phyloP scores from a whole-genome alignment of 805 yeast genomes.

The Ogataea paradorogensis region DNA sequence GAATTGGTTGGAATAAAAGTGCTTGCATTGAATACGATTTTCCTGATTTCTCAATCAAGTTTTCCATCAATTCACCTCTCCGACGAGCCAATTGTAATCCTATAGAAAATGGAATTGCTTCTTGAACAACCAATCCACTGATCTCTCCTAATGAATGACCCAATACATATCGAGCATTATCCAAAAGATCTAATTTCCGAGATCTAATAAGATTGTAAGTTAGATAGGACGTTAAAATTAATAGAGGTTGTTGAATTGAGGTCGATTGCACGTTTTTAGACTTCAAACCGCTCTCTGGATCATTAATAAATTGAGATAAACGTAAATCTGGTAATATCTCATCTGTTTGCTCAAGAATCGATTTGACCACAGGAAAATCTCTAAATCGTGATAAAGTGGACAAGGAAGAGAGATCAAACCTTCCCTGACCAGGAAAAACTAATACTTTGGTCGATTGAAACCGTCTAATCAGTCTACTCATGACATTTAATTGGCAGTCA shows the following conservation, averaged over 20 bases:
- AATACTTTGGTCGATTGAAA: conserved; percentile 10
- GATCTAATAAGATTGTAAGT: conserved; percentile 18
- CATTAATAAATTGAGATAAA: conserved; percentile 18
- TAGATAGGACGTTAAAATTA: conserved; percentile 28
- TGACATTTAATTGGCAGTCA: background rate
- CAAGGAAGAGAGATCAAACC: conserved; percentile 18
- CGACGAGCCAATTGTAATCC: conserved; percentile 26
- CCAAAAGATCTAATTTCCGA: conserved; percentile 23
- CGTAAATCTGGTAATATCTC: conserved; percentile 20
- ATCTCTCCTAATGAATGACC: conserved; percentile 40
- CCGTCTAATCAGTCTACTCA: conserved; percentile 3
- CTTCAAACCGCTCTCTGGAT: conserved; percentile 10
- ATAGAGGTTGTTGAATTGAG: conserved; percentile 33
- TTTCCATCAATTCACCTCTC: conserved; percentile 35
- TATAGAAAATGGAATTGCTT: conserved; percentile 22
- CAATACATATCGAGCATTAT: conserved; percentile 23
- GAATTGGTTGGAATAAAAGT: conserved; percentile 27
- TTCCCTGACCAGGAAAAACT: conserved; percentile 35
- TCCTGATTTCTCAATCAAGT: conserved; percentile 17
- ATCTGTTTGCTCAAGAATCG: conserved; percentile 20
- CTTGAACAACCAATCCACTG: conserved; percentile 29
- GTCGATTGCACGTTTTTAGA: conserved; percentile 21
- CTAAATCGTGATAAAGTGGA: conserved; percentile 9
- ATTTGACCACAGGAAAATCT: conserved; percentile 9
- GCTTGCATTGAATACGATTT: conserved; percentile 37